Base-by-base conservation (phyloP, 2,329 filamentous ascomycete species). In the Tolypocladium tropicale region DNA sequence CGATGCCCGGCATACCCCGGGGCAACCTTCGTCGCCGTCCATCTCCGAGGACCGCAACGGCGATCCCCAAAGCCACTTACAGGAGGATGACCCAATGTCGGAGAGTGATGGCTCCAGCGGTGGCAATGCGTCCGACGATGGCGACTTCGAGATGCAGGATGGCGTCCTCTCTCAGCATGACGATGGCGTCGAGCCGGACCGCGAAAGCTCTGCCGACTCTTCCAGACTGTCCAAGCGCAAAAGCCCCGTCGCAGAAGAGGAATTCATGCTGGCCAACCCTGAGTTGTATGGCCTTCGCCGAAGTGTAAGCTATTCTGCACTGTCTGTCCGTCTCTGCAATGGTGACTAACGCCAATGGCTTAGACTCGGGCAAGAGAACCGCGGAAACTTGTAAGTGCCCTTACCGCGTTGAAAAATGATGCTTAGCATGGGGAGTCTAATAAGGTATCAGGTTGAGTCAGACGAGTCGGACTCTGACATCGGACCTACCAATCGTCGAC, bases 211-310 rank as follows among this genome's bases (percentile, higher is more conserved):
- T 51, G 81, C 84, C 65, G 85, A 86, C 64, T 89, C 86, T 48
- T 80, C 79, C 60, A 80, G 84, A 67, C 81, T 80, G 53, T 73
- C 79, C 59, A 96, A 96, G 78, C 87, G 91, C 73, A 88, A 89
- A 74, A 72, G 78, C 62, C 70, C 78, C 67, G 69, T 82, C 39
- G 84, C 86, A 53, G 89, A 94, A 64, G 87, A 94, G 57, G 86
- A 91, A 51, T 92, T 85, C 67, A 96, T 97, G 64, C 82, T 86
- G 65, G 88, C 90, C 67, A 95, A 99, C 66, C 94, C 94, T 49
- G 91, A 96, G 73, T 78, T 99, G 10, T 99, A 97, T 76, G 94
- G 94, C 52, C 79, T 99, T 63, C 85, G 94, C 64, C 84, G 94
- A 75, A 99, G 94, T 76, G 92, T 94, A 85, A 60, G 88, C 73